Evolutionary conservation across 495 filamentous ascomycete genomes (phyloP).

Genomic region (Gamarada debralockiae): DNA sequence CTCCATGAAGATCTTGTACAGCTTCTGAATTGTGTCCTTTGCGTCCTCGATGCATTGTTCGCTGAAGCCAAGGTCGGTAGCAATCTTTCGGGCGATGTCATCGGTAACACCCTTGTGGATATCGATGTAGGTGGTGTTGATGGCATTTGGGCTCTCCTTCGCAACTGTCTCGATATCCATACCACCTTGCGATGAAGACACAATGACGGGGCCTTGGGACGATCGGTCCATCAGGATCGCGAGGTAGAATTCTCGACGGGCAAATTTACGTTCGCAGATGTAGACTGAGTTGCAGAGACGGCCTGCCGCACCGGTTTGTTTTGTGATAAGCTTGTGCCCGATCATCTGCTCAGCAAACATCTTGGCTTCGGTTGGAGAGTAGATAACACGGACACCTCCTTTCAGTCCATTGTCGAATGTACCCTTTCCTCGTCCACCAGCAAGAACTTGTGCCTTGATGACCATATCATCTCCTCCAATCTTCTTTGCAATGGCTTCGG

Average conservation of each 20-base stretch:
- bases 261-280: slow-evolving; percentile 99
- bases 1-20: slow-evolving; percentile 98
- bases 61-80: slow-evolving; percentile 90
- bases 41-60: slow-evolving; percentile 94
- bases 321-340: slow-evolving; percentile 98
- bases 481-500: slow-evolving; percentile 83
- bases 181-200: slow-evolving; percentile 95
- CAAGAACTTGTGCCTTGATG: slow-evolving; percentile 98
- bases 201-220: slow-evolving; percentile 89
- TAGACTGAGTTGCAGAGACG: slow-evolving; percentile 94
- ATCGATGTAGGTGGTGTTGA: slow-evolving; percentile 86
- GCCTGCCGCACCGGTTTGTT: slow-evolving; percentile 91
- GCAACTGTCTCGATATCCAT: slow-evolving; percentile 99
- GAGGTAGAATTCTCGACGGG: slow-evolving; percentile 97
- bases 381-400: slow-evolving; percentile 96
- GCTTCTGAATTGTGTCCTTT: slow-evolving; percentile 93
- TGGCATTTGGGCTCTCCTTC: slow-evolving; percentile 95
- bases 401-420: slow-evolving; percentile 97
- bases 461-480: slow-evolving; percentile 96
- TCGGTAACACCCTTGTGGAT: slow-evolving; percentile 95
- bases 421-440: slow-evolving; percentile 95
- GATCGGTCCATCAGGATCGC: slow-evolving; percentile 95
- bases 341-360: slow-evolving; percentile 99
- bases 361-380: slow-evolving; percentile 79
- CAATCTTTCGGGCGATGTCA: slow-evolving; percentile 87